Base-by-base conservation (phyloP, 179 eudicot species). In the Beta corolliflora region DNA sequence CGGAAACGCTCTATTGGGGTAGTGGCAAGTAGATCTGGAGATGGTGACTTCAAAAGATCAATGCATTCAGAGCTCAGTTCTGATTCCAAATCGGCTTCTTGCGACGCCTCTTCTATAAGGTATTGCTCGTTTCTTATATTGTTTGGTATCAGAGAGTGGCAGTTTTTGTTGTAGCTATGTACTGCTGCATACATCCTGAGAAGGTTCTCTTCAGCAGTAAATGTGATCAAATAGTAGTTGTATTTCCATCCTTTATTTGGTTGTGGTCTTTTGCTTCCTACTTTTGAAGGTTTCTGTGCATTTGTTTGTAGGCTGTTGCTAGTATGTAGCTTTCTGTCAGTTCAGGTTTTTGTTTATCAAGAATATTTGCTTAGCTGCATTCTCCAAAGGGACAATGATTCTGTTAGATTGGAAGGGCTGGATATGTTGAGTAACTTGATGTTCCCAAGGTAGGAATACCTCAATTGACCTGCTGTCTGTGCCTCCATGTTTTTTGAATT, bases 1-100 rank as follows among this genome's bases (percentile, higher is more conserved):
- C 91, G 98, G 78, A 95, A 91, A 84, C 95, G 99, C 29, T 95
- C 99, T 72, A 87, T 86, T 69, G 96, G 97, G 74, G 80, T 82
- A 41, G 89, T 86, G 64, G 79, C 80, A 63, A 86, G 88, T 66
- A 89, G 92, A 87, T 75, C 89, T 71, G 53, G 77, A 13, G 96
- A 94, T 29, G 77, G 80, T 86, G 97, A 92, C 71, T 88, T 82
- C 70, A 95, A 94, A 81, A 83, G 88, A 84, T 82, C 86, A 46
- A 71, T 84, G 87, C 91, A 85, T 78, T 79, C 89, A 71, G 92
- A 91, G 85, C 79, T 78, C 84, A 81, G 78, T 82, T 80, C 76
- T 77, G 92, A 88, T 78, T 79, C 92, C 46, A 87, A 88, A 75
- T 82, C 84, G 87, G 87, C 86, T 65, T 66, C 91, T 69, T 80